Evolutionary conservation across 2,329 filamentous ascomycete species (phyloP), one percentile per base, ranked within the genome.

Genomic region (Colletotrichum musicola): DNA sequence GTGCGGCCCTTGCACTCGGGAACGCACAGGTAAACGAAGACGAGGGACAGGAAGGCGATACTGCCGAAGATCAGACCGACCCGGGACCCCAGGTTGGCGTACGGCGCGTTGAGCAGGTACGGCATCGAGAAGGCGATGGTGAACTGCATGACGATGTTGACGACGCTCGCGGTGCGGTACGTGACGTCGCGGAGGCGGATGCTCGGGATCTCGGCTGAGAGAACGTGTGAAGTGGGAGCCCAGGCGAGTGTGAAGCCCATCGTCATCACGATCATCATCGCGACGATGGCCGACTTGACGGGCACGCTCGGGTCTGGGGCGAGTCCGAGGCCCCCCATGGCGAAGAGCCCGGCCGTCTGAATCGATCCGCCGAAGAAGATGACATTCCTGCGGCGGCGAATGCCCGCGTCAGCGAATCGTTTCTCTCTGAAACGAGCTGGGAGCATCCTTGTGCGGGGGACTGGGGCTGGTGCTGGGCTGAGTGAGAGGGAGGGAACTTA

Each of bases 1-100:
- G 88, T 90, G 4, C 91, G 86, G 64, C 90, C 92, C 75, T 92
- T 89, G 57, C 77, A 80, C 68, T 83, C 82, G 4, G 81, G 81
- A 6, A 83, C 74, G 62, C 77, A 74, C 27, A 77, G 72, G 56
- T 70, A 76, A 1, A 69, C 71, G 42, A n/a, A 56, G 0, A 46
- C 35, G 0, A 20, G 40, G 1, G 22, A 22, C 5, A 40, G 18
- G 18, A 60, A 25, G 3, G 6, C n/a, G 16, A 42, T 27, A 51
- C n/a, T 22, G 16, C 62, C 66, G 66, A 69, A 66, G 40, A 57
- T 69, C 18, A 46, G 62, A 61, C 50, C 25, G 44, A 61, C 25
- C 3, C n/a, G 46, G 9, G 76, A 73, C 1, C 76, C 75, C 9
- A 82, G 74, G 30, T 73, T 72, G 3, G 78, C 79, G 30, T 79